Evolutionary conservation across 225 moss, liverwort and hornwort genomes (phyloP), one percentile per base, ranked within the genome.

Genomic region (Polytrichum commune): DNA sequence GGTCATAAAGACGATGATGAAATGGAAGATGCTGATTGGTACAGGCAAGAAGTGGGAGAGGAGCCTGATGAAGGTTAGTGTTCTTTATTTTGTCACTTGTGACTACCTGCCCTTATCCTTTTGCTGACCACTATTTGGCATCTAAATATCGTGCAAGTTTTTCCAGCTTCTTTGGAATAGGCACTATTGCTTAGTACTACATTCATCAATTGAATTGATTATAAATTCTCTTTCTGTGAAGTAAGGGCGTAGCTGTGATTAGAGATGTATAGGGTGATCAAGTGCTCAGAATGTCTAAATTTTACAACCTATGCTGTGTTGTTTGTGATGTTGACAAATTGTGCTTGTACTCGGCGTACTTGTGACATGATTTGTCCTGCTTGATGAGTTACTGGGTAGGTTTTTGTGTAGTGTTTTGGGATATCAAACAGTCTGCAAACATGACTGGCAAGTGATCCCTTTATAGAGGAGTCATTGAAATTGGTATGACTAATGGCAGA

Each of bases 1-100:
- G 78, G 62, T 7, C 69, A 29, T 67, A 64, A 66, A 57, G 78
- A 75, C 23, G 71, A 85, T 55, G 83, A 86, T 26, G 81, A 86
- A 24, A 86, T 86, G 81, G 86, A 86, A n/a, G 89, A 89, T 72
- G 89, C 84, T n/a, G 89, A 89, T 75, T 89, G 86, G 89, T 89
- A 86, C 66, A 73, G 86, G 58, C 74, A 83, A 58, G 84, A 89
- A 86, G 89, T 89, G 18, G 89, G 89, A 16, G 81, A 89, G 77
- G 89, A 89, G 30, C 86, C 86, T 58, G 89, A 89, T 73, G 89
- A 89, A 89, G 84, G 89, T 86, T n/a, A 58, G 71, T 20, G 23
- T 58, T 58, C 24, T 20, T 58, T 58, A 66, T 33, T 23, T 46
- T 23, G 4, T 23, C 22, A 66, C 35, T 3, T n/a, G 32, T 27